These are phyloP conservation scores for Exidia glandulosa DNA, from an alignment of 768 basidiomycete species.

Conservation along the genomic window DNA sequence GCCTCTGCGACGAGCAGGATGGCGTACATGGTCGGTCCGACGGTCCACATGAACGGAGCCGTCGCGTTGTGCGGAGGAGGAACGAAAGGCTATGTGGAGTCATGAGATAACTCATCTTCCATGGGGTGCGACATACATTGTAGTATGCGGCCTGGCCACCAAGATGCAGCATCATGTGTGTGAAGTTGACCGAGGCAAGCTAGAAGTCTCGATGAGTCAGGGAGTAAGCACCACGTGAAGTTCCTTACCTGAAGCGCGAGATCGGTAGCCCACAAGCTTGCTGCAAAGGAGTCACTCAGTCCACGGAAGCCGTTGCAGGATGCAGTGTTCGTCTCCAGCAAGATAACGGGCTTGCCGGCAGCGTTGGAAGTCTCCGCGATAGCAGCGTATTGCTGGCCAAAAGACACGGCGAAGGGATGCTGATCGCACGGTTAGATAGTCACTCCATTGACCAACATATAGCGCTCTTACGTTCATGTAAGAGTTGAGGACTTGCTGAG, in stretches of 20 bases:
- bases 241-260: too few relatives aligned
- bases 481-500: neutral
- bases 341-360: conserved; percentile 37
- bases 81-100: conserved; percentile 23
- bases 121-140: conserved; percentile 32
- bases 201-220: too few relatives aligned
- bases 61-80: conserved; percentile 47
- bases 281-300: conserved; percentile 48
- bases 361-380: conserved; percentile 22
- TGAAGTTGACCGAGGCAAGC: conserved; percentile 46
- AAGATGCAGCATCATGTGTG: conserved; percentile 39
- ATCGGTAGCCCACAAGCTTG: conserved; percentile 54
- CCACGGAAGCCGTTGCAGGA: conserved; percentile 38
- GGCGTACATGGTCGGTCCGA: conserved; percentile 67
- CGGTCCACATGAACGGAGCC: conserved; percentile 53
- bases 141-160: conserved; percentile 57
- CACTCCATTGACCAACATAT: too few relatives aligned
- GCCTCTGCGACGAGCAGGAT: conserved; percentile 59
- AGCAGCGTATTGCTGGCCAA: conserved; percentile 27
- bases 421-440: conserved; percentile 12
- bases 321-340: conserved; percentile 61
- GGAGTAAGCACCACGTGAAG: too few relatives aligned
- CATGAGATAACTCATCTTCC: neutral
- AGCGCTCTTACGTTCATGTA: neutral
- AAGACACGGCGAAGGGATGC: conserved; percentile 15